These are phyloP conservation scores for Cryphonectria naterciae DNA, from an alignment of 2,329 filamentous ascomycete species.

Conservation along the genomic window DNA sequence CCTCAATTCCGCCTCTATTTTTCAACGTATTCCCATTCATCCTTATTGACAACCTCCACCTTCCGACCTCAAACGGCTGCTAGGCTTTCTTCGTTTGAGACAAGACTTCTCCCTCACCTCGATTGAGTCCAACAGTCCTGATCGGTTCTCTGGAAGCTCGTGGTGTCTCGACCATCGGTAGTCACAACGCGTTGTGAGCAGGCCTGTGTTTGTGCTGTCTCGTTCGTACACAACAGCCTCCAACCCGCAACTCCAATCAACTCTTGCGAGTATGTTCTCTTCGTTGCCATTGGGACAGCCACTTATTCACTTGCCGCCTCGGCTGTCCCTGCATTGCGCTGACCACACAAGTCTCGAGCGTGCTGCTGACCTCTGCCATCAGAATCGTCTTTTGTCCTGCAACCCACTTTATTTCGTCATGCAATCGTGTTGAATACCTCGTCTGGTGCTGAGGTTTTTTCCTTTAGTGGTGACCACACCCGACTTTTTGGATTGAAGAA, in stretches of 20 bases:
- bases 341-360: conserved; percentile 6
- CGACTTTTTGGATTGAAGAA: conserved; percentile 7
- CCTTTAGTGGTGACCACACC: conserved; percentile 16
- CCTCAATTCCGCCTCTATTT: conserved; percentile 25
- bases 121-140: neutral
- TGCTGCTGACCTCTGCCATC: conserved; percentile 8
- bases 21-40: conserved; percentile 13
- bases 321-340: conserved; percentile 6
- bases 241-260: neutral
- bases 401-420: conserved; percentile 23
- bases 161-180: neutral
- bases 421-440: conserved; percentile 25
- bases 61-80: conserved; percentile 3
- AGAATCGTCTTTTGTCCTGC: conserved; percentile 7
- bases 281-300: conserved; percentile 7
- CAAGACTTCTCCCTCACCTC: neutral
- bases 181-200: neutral
- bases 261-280: conserved; percentile 14
- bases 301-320: conserved; percentile 2
- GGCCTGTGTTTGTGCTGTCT: conserved; percentile 10
- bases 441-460: conserved; percentile 22
- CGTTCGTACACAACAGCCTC: conserved; percentile 1
- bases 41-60: conserved; percentile 9
- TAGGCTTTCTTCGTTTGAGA: neutral
- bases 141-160: neutral